Percentiles rank a stretch among this genome's conserved stretches.
Conservation (phyloP, 345 rosid genomes). For the Eucalyptus sp. region DNA sequence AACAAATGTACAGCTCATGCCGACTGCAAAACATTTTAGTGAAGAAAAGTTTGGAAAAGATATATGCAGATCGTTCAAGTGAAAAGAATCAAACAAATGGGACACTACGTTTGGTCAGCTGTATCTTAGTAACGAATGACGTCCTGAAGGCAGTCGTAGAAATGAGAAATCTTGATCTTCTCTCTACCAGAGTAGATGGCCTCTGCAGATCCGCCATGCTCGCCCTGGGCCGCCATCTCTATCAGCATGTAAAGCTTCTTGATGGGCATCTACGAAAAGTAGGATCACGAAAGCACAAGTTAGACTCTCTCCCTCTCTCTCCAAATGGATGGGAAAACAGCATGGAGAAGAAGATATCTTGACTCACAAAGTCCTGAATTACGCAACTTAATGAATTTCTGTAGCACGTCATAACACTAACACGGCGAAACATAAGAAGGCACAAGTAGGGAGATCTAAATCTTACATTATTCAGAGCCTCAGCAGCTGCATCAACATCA, state of each 20-base stretch:
- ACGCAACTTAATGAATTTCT: not conserved
- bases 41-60: not conserved
- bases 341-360: not conserved
- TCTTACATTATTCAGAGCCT: conserved; percentile 81
- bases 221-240: conserved; percentile 97
- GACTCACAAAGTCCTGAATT: not conserved
- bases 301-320: conserved; percentile 17
- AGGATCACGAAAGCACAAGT: not conserved
- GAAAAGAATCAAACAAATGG: not conserved
- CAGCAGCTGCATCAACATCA: conserved; percentile 63
- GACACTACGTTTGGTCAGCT: not conserved
- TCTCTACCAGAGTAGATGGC: conserved; percentile 62
- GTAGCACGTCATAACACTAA: not conserved
- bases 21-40: not conserved
- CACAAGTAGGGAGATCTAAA: not conserved
- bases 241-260: conserved; percentile 85
- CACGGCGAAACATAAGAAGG: not conserved
- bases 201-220: conserved; percentile 66
- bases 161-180: conserved; percentile 61
- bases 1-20: not conserved
- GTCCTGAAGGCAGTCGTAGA: conserved; percentile 75
- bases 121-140: conserved; percentile 30
- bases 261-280: conserved; percentile 38
- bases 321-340: not conserved
- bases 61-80: not conserved